Percentiles rank a stretch among this genome's conserved stretches.
phyloP scores from a whole-genome alignment of 2,329 filamentous ascomycete species.

The Ophiostoma ulmi region DNA sequence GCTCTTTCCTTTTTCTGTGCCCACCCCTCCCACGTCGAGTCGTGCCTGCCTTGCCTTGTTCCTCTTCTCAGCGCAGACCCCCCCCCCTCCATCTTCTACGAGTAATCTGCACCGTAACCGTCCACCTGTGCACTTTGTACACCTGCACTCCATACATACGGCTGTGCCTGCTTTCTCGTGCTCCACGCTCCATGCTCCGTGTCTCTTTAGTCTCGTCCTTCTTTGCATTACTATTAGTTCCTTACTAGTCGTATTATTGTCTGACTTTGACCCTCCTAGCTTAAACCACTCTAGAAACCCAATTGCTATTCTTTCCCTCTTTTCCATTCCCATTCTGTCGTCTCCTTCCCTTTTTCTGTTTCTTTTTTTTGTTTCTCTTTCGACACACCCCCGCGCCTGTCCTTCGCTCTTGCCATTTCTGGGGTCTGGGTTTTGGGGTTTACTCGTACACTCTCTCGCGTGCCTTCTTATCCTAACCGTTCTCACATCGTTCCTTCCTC shows the following conservation, averaged over 20 bases:
- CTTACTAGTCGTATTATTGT: background rate
- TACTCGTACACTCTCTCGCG: background rate
- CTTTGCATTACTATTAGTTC: background rate
- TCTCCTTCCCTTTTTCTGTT: background rate
- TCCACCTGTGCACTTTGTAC: background rate
- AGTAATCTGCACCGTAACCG: background rate
- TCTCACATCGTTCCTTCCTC: background rate
- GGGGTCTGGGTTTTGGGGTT: background rate
- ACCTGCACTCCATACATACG: conserved; percentile 6
- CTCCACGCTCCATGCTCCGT: too few relatives aligned
- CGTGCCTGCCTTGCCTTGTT: background rate
- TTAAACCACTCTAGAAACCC: background rate
- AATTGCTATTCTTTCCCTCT: background rate
- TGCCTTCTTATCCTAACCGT: background rate
- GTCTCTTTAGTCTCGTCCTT: background rate
- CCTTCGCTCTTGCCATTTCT: background rate
- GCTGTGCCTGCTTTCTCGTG: conserved; percentile 10
- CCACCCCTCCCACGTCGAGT: background rate
- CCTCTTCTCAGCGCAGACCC: background rate
- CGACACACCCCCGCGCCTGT: background rate
- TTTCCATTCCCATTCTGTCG: background rate
- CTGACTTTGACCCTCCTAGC: background rate
- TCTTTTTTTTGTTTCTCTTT: background rate
- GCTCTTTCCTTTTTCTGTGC: background rate
- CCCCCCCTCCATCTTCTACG: conserved; percentile 8